Percentiles rank a stretch among this genome's conserved stretches.
These are phyloP conservation scores for Pseudovirgaria hyperparasitica DNA, from an alignment of 2,329 filamentous ascomycete species.

Conservation along the genomic window DNA sequence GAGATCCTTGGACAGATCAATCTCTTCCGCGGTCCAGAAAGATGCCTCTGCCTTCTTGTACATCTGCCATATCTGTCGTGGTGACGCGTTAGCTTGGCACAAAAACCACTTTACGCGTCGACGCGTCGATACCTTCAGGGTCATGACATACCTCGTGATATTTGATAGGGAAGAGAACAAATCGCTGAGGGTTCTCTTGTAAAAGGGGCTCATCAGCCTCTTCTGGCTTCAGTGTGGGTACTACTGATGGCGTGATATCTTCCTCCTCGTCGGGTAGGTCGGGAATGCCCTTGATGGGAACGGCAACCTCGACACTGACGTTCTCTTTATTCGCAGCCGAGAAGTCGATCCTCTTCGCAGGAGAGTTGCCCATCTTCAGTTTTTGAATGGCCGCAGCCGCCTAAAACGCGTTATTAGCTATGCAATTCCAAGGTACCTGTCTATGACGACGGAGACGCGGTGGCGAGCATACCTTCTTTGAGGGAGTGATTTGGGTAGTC, in stretches of 20 bases:
- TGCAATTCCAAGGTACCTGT: conserved; percentile 18
- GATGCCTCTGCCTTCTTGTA: conserved; percentile 99
- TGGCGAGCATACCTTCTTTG: conserved; percentile 49
- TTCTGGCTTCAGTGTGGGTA: conserved; percentile 43
- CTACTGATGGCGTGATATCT: conserved; percentile 40
- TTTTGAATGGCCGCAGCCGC: conserved; percentile 75
- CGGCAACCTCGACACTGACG: conserved; percentile 46
- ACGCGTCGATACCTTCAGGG: conserved; percentile 36
- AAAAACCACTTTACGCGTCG: conserved; percentile 55
- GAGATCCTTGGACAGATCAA: conserved; percentile 95
- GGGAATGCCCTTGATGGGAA: conserved; percentile 40
- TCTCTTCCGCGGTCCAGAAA: conserved; percentile 99
- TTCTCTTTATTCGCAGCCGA: conserved; percentile 70
- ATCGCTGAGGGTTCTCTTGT: conserved; percentile 89
- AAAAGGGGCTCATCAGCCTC: conserved; percentile 83
- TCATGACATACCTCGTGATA: conserved; percentile 85
- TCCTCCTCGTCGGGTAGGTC: conserved; percentile 23
- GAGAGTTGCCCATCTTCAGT: conserved; percentile 80
- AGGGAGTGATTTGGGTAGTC: conserved; percentile 58
- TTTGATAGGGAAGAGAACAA: conserved; percentile 97
- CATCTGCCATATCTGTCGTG: conserved; percentile 91
- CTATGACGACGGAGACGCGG: conserved; percentile 21
- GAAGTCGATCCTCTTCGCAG: conserved; percentile 82
- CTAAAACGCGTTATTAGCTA: conserved; percentile 39
- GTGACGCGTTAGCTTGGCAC: conserved; percentile 24